Conservation (phyloP, 116 monocot genomes). For the Thalassia testudinum region DNA sequence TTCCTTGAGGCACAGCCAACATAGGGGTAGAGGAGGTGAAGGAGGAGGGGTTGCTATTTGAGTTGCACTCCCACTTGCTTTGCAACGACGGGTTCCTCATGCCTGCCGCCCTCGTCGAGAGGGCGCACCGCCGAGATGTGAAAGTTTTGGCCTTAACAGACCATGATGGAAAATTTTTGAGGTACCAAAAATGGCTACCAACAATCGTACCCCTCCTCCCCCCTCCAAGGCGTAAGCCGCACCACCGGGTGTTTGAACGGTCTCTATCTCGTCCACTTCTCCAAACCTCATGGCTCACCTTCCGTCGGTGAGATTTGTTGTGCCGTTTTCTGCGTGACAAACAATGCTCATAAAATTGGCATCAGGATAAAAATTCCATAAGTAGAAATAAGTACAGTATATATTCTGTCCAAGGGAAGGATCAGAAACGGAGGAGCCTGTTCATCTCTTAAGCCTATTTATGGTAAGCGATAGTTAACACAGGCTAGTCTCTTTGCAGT, state of each 20-base stretch:
- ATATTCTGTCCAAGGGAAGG: slow-evolving; percentile 24
- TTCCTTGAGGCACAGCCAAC: slow-evolving; percentile 9
- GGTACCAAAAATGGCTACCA: no score
- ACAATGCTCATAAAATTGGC: slow-evolving; percentile 49
- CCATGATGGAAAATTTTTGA: no score
- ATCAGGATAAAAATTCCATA: slow-evolving; percentile 90
- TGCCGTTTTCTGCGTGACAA: slow-evolving; percentile 41
- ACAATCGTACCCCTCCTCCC: no score
- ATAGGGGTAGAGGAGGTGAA: slow-evolving; percentile 1
- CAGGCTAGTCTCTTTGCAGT: no score
- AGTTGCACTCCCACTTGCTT: slow-evolving; percentile 72
- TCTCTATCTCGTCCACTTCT: no score
- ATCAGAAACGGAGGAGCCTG: slow-evolving; percentile 39
- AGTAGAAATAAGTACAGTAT: slow-evolving; percentile 89
- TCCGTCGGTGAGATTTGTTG: slow-evolving; percentile 71
- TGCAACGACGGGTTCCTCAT: slow-evolving; percentile 84
- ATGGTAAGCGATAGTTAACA: no score
- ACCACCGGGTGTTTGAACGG: no score
- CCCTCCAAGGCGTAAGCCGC: no score
- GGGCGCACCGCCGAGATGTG: slow-evolving; percentile 57
- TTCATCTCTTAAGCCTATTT: slow-evolving; percentile 59
- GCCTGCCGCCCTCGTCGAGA: slow-evolving; percentile 65
- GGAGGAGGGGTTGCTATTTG: slow-evolving; percentile 43
- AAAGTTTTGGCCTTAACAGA: slow-evolving; percentile 81
- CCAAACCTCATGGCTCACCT: no score